Evolutionary conservation across 2,329 filamentous ascomycete species (phyloP), one percentile per base, ranked within the genome.

Genomic region (Phoma sp.): DNA sequence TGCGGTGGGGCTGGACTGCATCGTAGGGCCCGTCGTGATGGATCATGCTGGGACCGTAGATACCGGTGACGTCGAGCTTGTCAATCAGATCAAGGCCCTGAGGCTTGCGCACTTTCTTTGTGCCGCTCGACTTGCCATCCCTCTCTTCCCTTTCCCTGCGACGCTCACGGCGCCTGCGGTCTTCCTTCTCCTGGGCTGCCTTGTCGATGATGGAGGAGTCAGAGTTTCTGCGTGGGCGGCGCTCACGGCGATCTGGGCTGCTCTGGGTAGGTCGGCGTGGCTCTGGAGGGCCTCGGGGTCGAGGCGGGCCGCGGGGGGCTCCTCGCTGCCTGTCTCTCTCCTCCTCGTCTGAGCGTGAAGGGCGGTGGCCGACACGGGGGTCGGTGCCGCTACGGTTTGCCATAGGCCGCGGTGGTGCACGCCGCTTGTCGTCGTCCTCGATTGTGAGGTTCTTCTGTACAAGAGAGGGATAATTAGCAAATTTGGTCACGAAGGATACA

Each of bases 21-120:
- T 99, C 95, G 68, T 97, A 99, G 4, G 95, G 95, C 1, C 95
- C 95, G 69, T 98, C 95, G 71, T 99, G 95, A 69, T 99, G 95
- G 77, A 98, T 96, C 64, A 96, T 80, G 77, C 93, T 93, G 67
- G 90, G 91, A 52, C 95, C 93, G 71, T 96, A 97, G 65, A 98
- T 96, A 74, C 93, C 93, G 4, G 93, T 97, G 59, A 95, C 93
- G 78, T 98, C 95, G 61, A 99, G 81, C 74, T 97, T 93, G 78
- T 99, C 95, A 68, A 99, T 98, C 38, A 98, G 84, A 73, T 99
- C 95, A 61, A 98, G 75, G 26, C 83, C 77, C 43, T 77, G 73
- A 12, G 78, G 78, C 64, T 75, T 77, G 67, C 67, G 72, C 28
- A 76, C 69, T 25, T 59, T 60, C 59, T 67, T 66, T 42, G 66